Evolutionary conservation across 176 grass and related monocot genomes (phyloP), one percentile per base, ranked within the genome.

Genomic region (Zoysia pacifica): DNA sequence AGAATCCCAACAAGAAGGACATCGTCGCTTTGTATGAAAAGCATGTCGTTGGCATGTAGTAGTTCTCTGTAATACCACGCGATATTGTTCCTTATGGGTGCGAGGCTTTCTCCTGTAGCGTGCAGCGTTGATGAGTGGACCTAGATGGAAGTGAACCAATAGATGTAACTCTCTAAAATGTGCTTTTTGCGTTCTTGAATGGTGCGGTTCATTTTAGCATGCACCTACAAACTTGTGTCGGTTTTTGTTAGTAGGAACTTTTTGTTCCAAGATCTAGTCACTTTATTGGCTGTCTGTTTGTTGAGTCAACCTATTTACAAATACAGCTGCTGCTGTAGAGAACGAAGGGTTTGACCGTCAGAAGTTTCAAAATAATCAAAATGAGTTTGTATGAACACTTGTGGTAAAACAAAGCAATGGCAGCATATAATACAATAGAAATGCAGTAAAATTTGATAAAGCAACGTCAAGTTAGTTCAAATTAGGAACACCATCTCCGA

Each of bases 1-100:
- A 84, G 81, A 99, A 89, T 72, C 97, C 97, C 18, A 95, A 91
- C 72, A 99, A 99, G 88, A 99, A 95, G 73, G 96, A 99, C n/a
- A 93, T 99, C 18, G 62, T 93, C 10, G 82, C 88, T 61, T 82
- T 99, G 62, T 99, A 99, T 74, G 97, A 99, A 63, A 95, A 91
- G 86, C 93, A 88, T 82, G 88, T 96, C 5, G 18, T 91, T 50
- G 75, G 70, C 47, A 88, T 84, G 59, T 87, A 90, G 71, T 35
- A 12, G 41, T 76, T 62, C 39, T 40, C 6, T 3, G 67, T 2
- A 76, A 36, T 69, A 56, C 43, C 6, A 48, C 13, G 56, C 61
- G 19, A 7, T 16, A 2, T 73, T 61, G 37, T 40, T 64, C 50
- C 35, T 52, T 79, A 62, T 62, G 62, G 46, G 56, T 67, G 70